Percentiles rank a stretch among this genome's conserved stretches.
Conservation (phyloP, 2,329 filamentous ascomycete species). For the Alternaria sp. region DNA sequence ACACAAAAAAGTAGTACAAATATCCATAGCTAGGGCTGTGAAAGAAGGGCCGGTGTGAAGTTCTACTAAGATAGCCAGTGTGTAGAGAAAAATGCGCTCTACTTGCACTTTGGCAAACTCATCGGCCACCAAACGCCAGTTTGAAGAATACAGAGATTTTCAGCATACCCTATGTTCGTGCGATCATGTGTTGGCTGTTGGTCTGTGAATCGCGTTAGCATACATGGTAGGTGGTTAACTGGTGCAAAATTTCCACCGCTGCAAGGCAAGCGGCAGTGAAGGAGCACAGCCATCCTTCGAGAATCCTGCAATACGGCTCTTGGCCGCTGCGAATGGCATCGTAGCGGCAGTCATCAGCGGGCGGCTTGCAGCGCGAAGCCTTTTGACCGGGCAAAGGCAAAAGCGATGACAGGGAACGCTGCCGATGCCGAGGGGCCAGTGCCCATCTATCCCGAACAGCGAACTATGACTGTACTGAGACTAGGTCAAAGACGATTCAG, state of each 20-base stretch:
- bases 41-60: constrained; percentile 9
- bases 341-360: constrained; percentile 31
- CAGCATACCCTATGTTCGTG: constrained; percentile 29
- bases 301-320: constrained; percentile 34
- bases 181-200: constrained; percentile 37
- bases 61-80: constrained; percentile 9
- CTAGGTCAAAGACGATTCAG: constrained; percentile 22
- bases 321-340: constrained; percentile 33
- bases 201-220: constrained; percentile 37
- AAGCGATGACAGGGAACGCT: constrained; percentile 17
- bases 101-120: constrained; percentile 34
- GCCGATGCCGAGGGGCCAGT: constrained; percentile 16
- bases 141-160: constrained; percentile 26
- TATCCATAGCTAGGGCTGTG: background rate
- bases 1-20: background rate
- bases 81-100: constrained; percentile 13
- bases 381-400: constrained; percentile 40
- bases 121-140: constrained; percentile 29
- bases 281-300: constrained; percentile 37
- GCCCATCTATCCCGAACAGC: constrained; percentile 44
- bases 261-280: constrained; percentile 23
- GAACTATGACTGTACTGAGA: constrained; percentile 21
- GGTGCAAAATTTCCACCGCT: constrained; percentile 24
- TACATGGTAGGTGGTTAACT: constrained; percentile 24
- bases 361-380: constrained; percentile 31